A percentile compares a stretch with the other conserved stretches of the same genome.
These are phyloP conservation scores for Aquilaria sinensis DNA, from an alignment of 345 rosid species.

Conservation along the genomic window DNA sequence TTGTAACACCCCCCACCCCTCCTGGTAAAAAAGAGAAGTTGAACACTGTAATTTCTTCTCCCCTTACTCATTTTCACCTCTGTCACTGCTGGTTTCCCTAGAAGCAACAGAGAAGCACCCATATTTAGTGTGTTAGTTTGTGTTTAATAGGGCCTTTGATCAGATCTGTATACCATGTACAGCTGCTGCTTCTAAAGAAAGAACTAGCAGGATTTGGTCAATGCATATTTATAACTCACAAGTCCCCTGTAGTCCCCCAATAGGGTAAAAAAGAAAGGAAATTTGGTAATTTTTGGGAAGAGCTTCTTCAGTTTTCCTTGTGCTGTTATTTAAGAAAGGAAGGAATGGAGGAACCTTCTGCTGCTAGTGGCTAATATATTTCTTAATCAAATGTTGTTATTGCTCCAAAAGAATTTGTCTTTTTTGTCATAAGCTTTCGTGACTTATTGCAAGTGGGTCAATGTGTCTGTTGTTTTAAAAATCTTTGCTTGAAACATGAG, in stretches of 20 bases:
- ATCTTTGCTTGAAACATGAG: background rate
- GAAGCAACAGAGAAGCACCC: constrained; percentile 23
- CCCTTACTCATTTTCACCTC: background rate
- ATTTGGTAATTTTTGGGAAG: background rate
- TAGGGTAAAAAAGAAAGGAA: background rate
- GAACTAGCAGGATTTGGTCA: background rate
- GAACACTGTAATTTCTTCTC: constrained; percentile 6
- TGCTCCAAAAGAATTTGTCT: constrained; percentile 5
- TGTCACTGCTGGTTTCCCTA: constrained; percentile 18
- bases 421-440: constrained; percentile 2
- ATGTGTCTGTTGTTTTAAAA: background rate
- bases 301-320: background rate
- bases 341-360: background rate
- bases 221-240: constrained; percentile 1
- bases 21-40: background rate
- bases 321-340: background rate
- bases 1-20: constrained; percentile 16
- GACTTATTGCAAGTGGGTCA: constrained; percentile 11
- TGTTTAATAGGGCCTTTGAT: constrained; percentile 21
- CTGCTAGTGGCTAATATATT: background rate
- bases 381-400: too few relatives aligned
- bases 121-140: constrained; percentile 18
- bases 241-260: background rate
- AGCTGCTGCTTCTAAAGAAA: constrained; percentile 11
- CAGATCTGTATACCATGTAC: constrained; percentile 21